phyloP scores from a whole-genome alignment of 139 green algal species.

The Nannochloris sp. region DNA sequence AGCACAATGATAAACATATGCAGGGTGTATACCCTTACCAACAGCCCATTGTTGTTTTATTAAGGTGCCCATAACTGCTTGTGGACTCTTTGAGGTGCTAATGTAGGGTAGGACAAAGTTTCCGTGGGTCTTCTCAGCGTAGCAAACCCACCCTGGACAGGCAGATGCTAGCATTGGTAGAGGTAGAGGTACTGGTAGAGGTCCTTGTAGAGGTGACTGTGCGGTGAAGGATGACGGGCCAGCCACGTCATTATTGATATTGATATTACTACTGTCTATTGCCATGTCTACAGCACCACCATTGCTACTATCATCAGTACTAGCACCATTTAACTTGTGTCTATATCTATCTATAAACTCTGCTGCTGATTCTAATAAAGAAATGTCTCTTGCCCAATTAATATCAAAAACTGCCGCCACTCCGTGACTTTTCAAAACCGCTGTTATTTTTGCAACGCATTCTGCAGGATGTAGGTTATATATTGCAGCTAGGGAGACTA shows the following conservation, averaged over 20 bases:
- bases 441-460: slow-evolving; percentile 21
- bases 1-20: slow-evolving; percentile 74
- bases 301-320: background rate
- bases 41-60: slow-evolving; percentile 66
- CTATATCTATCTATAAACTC: slow-evolving; percentile 68
- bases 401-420: slow-evolving; percentile 69
- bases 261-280: slow-evolving; percentile 8
- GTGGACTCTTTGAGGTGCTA: slow-evolving; percentile 73
- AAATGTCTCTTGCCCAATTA: slow-evolving; percentile 51
- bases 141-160: slow-evolving; percentile 97
- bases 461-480: slow-evolving; percentile 19
- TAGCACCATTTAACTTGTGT: background rate
- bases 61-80: slow-evolving; percentile 81
- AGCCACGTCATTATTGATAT: slow-evolving; percentile 9
- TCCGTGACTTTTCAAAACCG: slow-evolving; percentile 56
- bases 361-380: slow-evolving; percentile 69
- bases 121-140: slow-evolving; percentile 96
- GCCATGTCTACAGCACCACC: background rate
- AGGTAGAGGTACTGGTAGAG: background rate
- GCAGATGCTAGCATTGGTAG: slow-evolving; percentile 83
- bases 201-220: background rate
- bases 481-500: slow-evolving; percentile 58
- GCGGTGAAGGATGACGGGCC: background rate
- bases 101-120: slow-evolving; percentile 34
- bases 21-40: slow-evolving; percentile 22